These are phyloP conservation scores for Botrytis cinerea DNA, from an alignment of 2,329 filamentous ascomycete genomes.

Conservation along the genomic window DNA sequence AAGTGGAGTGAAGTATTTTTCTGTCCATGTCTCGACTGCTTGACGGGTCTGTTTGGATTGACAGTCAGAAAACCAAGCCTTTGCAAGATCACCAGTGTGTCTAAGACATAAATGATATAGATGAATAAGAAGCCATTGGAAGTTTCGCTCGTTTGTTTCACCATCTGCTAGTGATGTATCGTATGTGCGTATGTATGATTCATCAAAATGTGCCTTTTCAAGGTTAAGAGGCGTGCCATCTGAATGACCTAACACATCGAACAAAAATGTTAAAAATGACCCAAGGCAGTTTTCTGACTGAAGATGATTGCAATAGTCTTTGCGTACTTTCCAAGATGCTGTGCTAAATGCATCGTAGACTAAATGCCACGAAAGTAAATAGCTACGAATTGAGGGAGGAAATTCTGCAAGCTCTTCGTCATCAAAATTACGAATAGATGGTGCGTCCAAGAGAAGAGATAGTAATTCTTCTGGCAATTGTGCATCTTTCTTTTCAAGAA, in stretches of 20 bases:
- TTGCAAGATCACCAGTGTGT: conserved; percentile 76
- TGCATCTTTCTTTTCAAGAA: conserved; percentile 71
- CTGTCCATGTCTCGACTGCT: conserved; percentile 81
- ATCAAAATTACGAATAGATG: conserved; percentile 66
- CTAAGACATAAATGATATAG: conserved; percentile 81
- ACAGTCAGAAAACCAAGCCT: conserved; percentile 81
- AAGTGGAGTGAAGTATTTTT: conserved; percentile 75
- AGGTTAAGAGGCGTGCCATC: conserved; percentile 73
- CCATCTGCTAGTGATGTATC: conserved; percentile 54
- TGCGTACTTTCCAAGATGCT: conserved; percentile 79
- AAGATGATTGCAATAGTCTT: conserved; percentile 76
- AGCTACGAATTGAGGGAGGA: conserved; percentile 71
- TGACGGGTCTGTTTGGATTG: conserved; percentile 78
- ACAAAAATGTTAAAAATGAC: conserved; percentile 74
- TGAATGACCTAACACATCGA: conserved; percentile 81
- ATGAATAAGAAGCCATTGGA: conserved; percentile 82
- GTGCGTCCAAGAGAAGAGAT: conserved; percentile 77
- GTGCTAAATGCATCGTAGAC: conserved; percentile 82
- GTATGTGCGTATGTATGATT: conserved; percentile 57
- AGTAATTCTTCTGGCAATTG: conserved; percentile 81
- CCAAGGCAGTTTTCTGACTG: conserved; percentile 70
- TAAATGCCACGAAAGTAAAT: conserved; percentile 85
- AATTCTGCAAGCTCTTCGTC: conserved; percentile 68
- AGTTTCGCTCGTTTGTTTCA: conserved; percentile 68
- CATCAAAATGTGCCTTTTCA: conserved; percentile 63